Evolutionary conservation across 2,329 filamentous ascomycete species (phyloP), one percentile per base, ranked within the genome.

Genomic region (Fusarium sp.): DNA sequence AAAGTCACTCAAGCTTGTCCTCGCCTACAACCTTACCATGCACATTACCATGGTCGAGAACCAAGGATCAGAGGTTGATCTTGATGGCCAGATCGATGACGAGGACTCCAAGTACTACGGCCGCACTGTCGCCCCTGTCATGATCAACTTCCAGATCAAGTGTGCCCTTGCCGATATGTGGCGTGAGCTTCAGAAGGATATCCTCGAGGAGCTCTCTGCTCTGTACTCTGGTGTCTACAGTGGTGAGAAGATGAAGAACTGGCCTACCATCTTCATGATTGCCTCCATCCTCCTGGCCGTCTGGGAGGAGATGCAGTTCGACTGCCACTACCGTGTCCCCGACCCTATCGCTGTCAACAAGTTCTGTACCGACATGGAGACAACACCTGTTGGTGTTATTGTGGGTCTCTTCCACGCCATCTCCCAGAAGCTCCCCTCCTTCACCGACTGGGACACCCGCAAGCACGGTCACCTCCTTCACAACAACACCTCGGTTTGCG

Each of bases 141-240:
- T 98, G 94, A 96, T 98, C 87, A 98, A 97, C 85, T 97, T 97
- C 88, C 93, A 97, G 83, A 94, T 98, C 84, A 98, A 98, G 87
- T 96, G 92, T 75, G 94, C 94, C 55, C 90, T 98, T 82, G 95
- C 94, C 70, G 94, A 96, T 75, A 96, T 97, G 93, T 98, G 95
- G 95, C 94, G 95, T 70, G 94, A 97, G 80, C 85, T 98, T 59
- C 94, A 97, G 79, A 97, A 96, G 83, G 95, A 97, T 74, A 94
- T 97, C 37, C 86, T 98, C 4, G 94, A 97, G 82, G 95, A 98
- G 83, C 87, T 98, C 2, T 97, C 95, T 2, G 83, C 89, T 8
- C 86, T 98, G 15, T 98, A 97, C 86, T 96, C 93, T n/a, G 97
- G 94, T 68, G 95, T 98, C 44, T 98, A 98, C 86, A 96, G 92